Evolutionary conservation across 352 stramenopile genomes (phyloP).

Genomic region (Phytophthora fragariaefolia): DNA sequence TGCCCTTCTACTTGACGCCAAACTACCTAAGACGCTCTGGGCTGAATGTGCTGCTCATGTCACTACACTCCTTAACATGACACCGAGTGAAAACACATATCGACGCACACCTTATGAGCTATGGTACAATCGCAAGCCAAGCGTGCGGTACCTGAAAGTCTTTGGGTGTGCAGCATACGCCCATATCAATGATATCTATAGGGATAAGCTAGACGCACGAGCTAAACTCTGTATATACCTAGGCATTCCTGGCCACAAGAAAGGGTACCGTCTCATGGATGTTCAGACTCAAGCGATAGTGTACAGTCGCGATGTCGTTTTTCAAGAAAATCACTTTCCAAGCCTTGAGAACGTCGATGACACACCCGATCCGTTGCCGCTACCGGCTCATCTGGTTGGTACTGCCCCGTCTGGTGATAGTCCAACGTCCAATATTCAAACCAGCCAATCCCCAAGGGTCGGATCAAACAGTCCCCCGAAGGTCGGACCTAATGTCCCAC

Average conservation of each 20-base stretch:
- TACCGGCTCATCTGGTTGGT: not conserved
- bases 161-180: not conserved
- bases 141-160: not conserved
- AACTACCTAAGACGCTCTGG: not conserved
- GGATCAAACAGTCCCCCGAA: too few species aligned
- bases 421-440: not conserved
- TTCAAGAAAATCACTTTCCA: not conserved
- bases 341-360: not conserved
- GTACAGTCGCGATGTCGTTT: not conserved
- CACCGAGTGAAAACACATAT: not conserved
- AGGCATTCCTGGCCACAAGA: not conserved
- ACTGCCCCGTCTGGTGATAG: not conserved
- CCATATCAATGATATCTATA: not conserved
- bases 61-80: not conserved
- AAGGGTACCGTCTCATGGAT: not conserved
- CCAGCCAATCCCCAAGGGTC: not conserved
- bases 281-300: not conserved
- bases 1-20: conserved; percentile 14
- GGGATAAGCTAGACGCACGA: not conserved
- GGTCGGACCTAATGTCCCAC: not conserved
- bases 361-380: not conserved
- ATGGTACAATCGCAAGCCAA: not conserved
- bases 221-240: not conserved
- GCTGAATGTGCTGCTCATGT: not conserved
- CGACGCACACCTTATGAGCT: not conserved